These are phyloP conservation scores for Pezicula radicicola DNA, from an alignment of 2,329 filamentous ascomycete genomes.

Conservation along the genomic window DNA sequence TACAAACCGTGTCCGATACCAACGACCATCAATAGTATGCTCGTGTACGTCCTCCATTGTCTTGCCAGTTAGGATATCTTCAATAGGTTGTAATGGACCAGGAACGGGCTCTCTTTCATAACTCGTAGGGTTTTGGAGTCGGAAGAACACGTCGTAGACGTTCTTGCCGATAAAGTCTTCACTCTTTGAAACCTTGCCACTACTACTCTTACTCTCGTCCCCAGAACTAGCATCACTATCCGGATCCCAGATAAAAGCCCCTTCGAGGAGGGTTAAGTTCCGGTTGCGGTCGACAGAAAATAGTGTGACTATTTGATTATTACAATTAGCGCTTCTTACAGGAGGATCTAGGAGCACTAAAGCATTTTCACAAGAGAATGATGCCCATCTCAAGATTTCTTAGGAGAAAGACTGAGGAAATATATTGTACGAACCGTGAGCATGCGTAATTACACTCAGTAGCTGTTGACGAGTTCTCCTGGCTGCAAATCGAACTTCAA, in stretches of 20 bases:
- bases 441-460: constrained; percentile 69
- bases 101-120: constrained; percentile 27
- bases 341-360: no score
- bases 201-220: constrained; percentile 29
- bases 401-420: constrained; percentile 37
- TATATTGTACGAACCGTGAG: constrained; percentile 62
- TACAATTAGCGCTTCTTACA: no score
- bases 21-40: constrained; percentile 48
- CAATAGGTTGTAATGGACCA: constrained; percentile 54
- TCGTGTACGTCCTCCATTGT: constrained; percentile 61
- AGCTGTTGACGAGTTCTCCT: constrained; percentile 67
- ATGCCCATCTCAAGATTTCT: no score
- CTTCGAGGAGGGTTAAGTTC: constrained; percentile 67
- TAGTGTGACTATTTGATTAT: no score
- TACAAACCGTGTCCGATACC: constrained; percentile 69
- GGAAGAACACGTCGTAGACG: constrained; percentile 62
- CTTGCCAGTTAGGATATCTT: constrained; percentile 61
- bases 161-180: constrained; percentile 50
- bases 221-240: constrained; percentile 25
- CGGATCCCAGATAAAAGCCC: constrained; percentile 53
- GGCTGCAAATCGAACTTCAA: constrained; percentile 64
- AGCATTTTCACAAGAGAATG: no score
- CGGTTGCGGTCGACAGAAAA: constrained; percentile 62
- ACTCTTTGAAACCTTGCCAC: constrained; percentile 10
- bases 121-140: constrained; percentile 1